A percentile compares a stretch with the other conserved stretches of the same genome.
phyloP scores from a whole-genome alignment of 352 stramenopile genomes.

The Phytophthora palmivora region DNA sequence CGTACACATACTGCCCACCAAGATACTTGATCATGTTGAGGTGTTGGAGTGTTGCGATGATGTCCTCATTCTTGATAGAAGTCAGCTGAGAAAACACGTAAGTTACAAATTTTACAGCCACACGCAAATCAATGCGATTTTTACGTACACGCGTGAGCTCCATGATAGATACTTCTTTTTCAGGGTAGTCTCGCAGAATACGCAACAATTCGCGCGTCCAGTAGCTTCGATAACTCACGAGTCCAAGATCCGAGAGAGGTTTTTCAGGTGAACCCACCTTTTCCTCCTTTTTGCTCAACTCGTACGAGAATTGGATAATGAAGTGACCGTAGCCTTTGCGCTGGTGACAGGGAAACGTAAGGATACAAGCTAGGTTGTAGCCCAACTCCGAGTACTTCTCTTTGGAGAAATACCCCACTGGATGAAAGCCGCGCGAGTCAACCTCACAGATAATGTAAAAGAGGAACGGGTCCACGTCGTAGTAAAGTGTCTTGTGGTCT shows the following conservation, averaged over 20 bases:
- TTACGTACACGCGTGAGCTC: conserved; percentile 91
- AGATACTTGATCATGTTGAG: conserved; percentile 99
- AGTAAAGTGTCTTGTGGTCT: conserved; percentile 99
- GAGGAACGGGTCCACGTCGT: conserved; percentile 99
- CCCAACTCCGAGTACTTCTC: conserved; percentile 98
- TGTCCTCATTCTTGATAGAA: conserved; percentile 97
- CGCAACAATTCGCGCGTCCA: conserved; percentile 97
- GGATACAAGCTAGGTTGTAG: conserved; percentile 99
- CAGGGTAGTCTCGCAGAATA: conserved; percentile 85
- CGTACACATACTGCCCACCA: conserved; percentile 98
- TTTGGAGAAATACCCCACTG: conserved; percentile 99
- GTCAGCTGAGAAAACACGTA: conserved; percentile 50
- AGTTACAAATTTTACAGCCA: neutral
- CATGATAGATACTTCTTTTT: conserved; percentile 93
- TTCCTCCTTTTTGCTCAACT: conserved; percentile 98
- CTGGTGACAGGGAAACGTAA: conserved; percentile 99
- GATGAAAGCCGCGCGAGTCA: conserved; percentile 91
- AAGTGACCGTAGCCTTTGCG: conserved; percentile 99
- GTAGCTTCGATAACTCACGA: conserved; percentile 99
- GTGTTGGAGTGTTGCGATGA: conserved; percentile 98
- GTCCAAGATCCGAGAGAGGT: conserved; percentile 98
- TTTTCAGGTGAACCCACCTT: conserved; percentile 99
- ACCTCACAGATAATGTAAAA: conserved; percentile 99
- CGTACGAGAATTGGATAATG: conserved; percentile 99
- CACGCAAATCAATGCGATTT: conserved; percentile 17